Conservation (phyloP, 2,329 filamentous ascomycete genomes). For the Fusarium sp. region DNA sequence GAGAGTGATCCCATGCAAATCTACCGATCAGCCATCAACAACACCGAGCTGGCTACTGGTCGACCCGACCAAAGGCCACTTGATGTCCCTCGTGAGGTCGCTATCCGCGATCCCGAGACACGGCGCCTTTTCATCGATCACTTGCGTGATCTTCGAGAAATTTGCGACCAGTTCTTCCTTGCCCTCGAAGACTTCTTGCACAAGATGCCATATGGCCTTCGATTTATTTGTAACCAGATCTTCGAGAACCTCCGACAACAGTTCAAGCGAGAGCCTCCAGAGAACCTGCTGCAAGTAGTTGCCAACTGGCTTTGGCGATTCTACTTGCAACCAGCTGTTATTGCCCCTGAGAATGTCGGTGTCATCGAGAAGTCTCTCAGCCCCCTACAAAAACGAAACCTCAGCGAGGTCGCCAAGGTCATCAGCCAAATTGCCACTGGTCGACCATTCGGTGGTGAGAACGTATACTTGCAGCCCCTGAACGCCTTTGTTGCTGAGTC, state of each 20-base stretch:
- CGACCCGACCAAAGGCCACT: conserved; percentile 82
- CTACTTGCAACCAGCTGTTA: conserved; percentile 89
- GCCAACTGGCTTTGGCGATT: conserved; percentile 94
- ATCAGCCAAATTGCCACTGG: conserved; percentile 90
- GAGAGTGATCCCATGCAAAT: conserved; percentile 99
- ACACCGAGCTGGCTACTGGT: conserved; percentile 94
- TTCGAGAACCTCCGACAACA: conserved; percentile 81
- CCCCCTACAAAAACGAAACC: conserved; percentile 91
- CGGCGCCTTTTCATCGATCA: conserved; percentile 93
- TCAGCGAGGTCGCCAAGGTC: conserved; percentile 91
- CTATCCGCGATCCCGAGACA: conserved; percentile 96
- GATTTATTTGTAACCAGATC: conserved; percentile 88
- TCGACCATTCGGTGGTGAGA: conserved; percentile 90
- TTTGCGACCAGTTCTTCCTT: conserved; percentile 89
- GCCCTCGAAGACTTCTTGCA: conserved; percentile 85
- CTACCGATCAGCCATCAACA: conserved; percentile 94
- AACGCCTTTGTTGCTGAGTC: conserved; percentile 92
- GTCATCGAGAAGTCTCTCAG: conserved; percentile 91
- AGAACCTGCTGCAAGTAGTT: conserved; percentile 83
- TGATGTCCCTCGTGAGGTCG: conserved; percentile 89
- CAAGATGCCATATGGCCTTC: conserved; percentile 91
- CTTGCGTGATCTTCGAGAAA: conserved; percentile 91
- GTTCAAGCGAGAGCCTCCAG: conserved; percentile 83
- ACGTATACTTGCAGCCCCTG: conserved; percentile 93
- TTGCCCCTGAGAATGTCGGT: conserved; percentile 91